Base-by-base conservation (phyloP, 108 stramenopile genomes). In the Cyclotella baltica region DNA sequence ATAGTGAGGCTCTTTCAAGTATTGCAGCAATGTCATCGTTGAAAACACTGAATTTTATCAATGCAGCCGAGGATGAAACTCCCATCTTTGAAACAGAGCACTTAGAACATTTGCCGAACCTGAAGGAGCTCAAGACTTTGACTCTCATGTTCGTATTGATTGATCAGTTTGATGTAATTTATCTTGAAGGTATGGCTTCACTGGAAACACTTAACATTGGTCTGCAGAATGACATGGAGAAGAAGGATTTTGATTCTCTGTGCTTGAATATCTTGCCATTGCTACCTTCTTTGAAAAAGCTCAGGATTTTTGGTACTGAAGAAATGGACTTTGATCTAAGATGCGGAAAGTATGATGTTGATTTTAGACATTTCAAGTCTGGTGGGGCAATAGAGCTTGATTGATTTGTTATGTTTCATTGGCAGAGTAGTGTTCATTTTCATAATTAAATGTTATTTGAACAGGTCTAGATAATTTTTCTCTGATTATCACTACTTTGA, bases 111-210 rank as follows among this genome's bases (percentile, higher is more conserved):
- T n/a, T 19, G 19, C 51, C 11, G 51, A 52, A 52, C n/a, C 51
- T 52, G 4, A 52, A 52, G 51, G 4, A 52, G 51, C 51, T 52
- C 10, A 52, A 52, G 51, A n/a, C 19, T 13, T 52, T 52, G n/a
- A n/a, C 51, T n/a, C 51, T 52, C 11, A 52, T 52, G 51, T 52
- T 19, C n/a, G 19, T 52, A 10, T n/a, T 52, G 51, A n/a, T 52
- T n/a, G 51, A 52, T n/a, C 51, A n/a, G 10, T 52, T n/a, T n/a
- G 51, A 52, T n/a, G 18, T 52, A 52, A 10, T 52, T n/a, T 10
- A 52, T 52, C 19, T 52, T 10, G 40, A 43, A 43, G 40, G 40
- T 43, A 43, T 43, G 40, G 40, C 6, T 43, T 6, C 6, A 13
- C 13, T 43, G 40, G 40, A 43, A 43, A 43, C 40, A 10, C 40